Evolutionary conservation across 108 stramenopile species (phyloP).

Genomic region (Stephanodiscus minutulus): DNA sequence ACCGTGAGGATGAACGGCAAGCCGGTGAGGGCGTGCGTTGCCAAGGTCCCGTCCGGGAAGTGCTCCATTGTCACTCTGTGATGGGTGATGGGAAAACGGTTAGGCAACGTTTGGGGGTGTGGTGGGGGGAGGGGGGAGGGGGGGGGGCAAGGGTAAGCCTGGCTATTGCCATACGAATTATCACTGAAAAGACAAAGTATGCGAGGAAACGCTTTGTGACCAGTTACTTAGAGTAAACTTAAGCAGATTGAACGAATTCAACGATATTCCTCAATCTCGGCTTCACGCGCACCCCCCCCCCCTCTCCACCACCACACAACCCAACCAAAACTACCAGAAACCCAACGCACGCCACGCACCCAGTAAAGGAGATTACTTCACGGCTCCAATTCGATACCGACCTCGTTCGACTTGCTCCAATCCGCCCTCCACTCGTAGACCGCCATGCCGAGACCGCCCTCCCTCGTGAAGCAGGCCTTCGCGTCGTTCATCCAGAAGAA

Average conservation of each 20-base stretch:
- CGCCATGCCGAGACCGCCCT: conserved; percentile 79
- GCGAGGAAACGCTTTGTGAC: too few relatives aligned
- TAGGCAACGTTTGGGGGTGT: not conserved
- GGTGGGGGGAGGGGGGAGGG: not conserved
- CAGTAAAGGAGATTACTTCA: not conserved
- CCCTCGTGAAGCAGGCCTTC: conserved; percentile 77
- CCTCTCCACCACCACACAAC: too few relatives aligned
- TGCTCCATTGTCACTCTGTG: conserved; percentile 65
- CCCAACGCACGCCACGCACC: not conserved
- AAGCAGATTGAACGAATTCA: too few relatives aligned
- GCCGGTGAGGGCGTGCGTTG: conserved; percentile 82
- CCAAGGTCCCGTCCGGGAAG: conserved; percentile 61
- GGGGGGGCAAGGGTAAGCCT: too few relatives aligned
- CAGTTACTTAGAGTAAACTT: too few relatives aligned
- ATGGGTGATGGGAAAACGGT: not conserved
- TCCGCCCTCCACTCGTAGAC: conserved; percentile 84
- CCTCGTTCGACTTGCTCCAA: conserved; percentile 63
- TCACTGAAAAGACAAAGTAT: too few relatives aligned
- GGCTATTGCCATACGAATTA: too few relatives aligned
- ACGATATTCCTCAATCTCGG: too few relatives aligned
- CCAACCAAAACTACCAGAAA: not conserved
- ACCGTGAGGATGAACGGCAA: conserved; percentile 81
- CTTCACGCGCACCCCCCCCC: too few relatives aligned
- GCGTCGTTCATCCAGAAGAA: conserved; percentile 81
- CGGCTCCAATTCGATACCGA: conserved; percentile 80